Percentiles rank a stretch among this genome's conserved stretches.
Conservation (phyloP, 805 yeast species). For the Saturnispora gosingensis region DNA sequence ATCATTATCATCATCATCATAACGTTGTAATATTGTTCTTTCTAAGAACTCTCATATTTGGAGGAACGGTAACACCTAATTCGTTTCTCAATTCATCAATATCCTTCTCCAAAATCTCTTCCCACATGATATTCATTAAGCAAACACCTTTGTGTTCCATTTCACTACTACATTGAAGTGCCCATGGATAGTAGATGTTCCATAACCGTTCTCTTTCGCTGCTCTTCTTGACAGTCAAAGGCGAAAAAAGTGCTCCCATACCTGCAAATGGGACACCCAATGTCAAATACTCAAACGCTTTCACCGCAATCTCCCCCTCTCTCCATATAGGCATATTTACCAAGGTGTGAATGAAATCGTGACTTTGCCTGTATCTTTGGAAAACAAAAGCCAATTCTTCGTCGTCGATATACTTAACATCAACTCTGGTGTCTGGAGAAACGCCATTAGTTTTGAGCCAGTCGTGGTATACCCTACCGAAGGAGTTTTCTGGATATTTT, state of each 20-base stretch:
- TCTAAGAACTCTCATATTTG: constrained; percentile 64
- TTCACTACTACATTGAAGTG: constrained; percentile 56
- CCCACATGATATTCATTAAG: constrained; percentile 89
- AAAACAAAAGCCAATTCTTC: constrained; percentile 87
- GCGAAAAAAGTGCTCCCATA: constrained; percentile 83
- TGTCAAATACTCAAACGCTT: constrained; percentile 85
- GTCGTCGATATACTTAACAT: constrained; percentile 80
- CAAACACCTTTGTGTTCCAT: constrained; percentile 45
- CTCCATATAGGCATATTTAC: constrained; percentile 83
- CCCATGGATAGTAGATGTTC: constrained; percentile 82
- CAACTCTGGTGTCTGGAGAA: constrained; percentile 86
- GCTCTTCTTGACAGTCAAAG: constrained; percentile 52
- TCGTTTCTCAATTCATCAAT: constrained; percentile 61
- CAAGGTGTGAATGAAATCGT: constrained; percentile 90
- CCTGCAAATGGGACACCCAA: constrained; percentile 95
- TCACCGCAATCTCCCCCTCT: constrained; percentile 95
- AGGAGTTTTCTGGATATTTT: constrained; percentile 51
- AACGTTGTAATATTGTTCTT: constrained; percentile 17
- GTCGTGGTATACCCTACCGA: constrained; percentile 70
- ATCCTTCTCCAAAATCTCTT: constrained; percentile 62
- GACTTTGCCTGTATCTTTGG: constrained; percentile 92
- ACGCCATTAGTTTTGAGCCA: constrained; percentile 87
- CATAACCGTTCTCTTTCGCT: constrained; percentile 56
- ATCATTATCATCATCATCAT: not conserved
- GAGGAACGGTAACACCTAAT: constrained; percentile 68